Evolutionary conservation across 768 basidiomycete genomes (phyloP).

Genomic region (Trametes punicea): DNA sequence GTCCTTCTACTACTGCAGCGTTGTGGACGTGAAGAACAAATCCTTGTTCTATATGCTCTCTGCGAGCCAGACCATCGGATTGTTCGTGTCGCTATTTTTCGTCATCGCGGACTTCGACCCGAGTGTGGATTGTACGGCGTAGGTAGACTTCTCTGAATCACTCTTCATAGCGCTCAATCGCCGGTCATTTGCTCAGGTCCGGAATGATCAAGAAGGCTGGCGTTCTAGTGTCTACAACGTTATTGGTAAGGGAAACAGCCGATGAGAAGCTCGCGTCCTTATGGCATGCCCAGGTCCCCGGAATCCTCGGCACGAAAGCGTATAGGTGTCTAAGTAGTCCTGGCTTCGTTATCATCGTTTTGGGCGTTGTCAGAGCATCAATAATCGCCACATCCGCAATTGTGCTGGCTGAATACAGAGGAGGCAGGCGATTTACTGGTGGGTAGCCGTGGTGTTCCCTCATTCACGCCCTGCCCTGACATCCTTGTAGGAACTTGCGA

Average conservation of each 20-base stretch:
- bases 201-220: constrained; percentile 19
- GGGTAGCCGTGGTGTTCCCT: neutral
- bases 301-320: constrained; percentile 62
- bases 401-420: constrained; percentile 38
- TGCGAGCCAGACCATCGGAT: constrained; percentile 52
- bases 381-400: constrained; percentile 41
- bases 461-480: neutral
- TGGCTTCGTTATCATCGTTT: constrained; percentile 44
- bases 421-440: constrained; percentile 50
- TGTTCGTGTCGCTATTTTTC: constrained; percentile 40
- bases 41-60: constrained; percentile 55
- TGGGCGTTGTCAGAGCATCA: constrained; percentile 42
- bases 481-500: constrained; percentile 44
- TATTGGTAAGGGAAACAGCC: constrained; percentile 20
- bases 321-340: constrained; percentile 63
- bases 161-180: neutral
- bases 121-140: constrained; percentile 46
- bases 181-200: constrained; percentile 2
- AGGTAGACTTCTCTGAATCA: constrained; percentile 38
- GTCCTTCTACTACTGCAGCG: constrained; percentile 48
- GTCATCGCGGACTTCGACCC: constrained; percentile 46
- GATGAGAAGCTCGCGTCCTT: neutral
- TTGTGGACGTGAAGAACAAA: constrained; percentile 56
- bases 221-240: constrained; percentile 19
- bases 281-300: constrained; percentile 44